Evolutionary conservation across 371 early-diverging fungal genomes (phyloP).

Genomic region (Apophysomyces sp.): DNA sequence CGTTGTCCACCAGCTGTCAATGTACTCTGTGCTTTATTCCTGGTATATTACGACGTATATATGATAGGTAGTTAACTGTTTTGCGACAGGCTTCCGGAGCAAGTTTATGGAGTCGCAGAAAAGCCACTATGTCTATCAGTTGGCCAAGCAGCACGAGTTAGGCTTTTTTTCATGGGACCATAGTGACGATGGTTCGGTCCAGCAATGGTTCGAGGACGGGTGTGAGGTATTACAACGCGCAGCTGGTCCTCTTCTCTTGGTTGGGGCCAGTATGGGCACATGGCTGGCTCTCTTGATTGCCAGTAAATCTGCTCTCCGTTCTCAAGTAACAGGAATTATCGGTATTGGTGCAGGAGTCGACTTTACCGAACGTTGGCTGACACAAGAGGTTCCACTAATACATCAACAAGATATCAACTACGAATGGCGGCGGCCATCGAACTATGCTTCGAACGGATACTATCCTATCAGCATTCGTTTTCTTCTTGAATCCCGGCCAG

Average conservation of each 20-base stretch:
- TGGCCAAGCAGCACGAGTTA: conserved; percentile 8
- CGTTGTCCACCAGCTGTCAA: background rate
- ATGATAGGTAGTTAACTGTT: background rate
- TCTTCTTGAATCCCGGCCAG: conserved; percentile 25
- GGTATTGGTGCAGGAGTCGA: conserved; percentile 40
- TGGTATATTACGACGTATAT: background rate
- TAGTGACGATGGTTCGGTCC: conserved; percentile 17
- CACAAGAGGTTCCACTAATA: conserved; percentile 21
- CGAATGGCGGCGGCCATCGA: conserved; percentile 32
- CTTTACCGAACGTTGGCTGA: conserved; percentile 38
- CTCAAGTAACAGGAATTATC: conserved; percentile 14
- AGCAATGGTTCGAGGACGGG: conserved; percentile 27
- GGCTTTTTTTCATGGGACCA: conserved; percentile 43
- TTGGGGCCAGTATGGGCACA: conserved; percentile 43
- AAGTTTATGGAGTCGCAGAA: conserved; percentile 33
- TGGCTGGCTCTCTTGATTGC: conserved; percentile 36
- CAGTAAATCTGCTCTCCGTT: background rate
- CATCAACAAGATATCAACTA: conserved; percentile 9
- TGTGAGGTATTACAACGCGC: conserved; percentile 6
- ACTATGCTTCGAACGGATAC: conserved; percentile 31
- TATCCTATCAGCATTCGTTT: conserved; percentile 34
- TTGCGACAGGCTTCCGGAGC: conserved; percentile 27
- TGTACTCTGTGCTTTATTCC: conserved; percentile 44
- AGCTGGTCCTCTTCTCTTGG: conserved; percentile 1
- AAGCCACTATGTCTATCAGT: conserved; percentile 17